Evolutionary conservation across 495 filamentous ascomycete species (phyloP).

Genomic region (Geopyxis carbonaria): DNA sequence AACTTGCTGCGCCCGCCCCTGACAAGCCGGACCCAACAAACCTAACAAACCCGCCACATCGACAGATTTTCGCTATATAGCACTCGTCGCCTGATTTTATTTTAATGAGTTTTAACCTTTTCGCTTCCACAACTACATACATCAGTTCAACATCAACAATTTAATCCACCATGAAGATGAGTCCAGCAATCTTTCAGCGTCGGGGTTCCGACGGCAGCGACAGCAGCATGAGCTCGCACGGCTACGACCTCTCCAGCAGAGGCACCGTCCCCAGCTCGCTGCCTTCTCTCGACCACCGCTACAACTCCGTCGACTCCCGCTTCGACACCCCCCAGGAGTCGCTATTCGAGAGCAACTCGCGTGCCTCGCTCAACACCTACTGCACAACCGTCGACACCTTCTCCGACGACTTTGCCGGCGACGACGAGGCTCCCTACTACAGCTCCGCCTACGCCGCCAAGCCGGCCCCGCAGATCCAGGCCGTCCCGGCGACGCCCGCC

Average conservation of each 20-base stretch:
- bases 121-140: too few relatives aligned
- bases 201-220: slow-evolving; percentile 16
- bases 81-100: too few relatives aligned
- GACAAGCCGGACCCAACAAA: too few relatives aligned
- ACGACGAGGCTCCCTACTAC: slow-evolving; percentile 37
- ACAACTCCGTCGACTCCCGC: slow-evolving; percentile 18
- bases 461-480: slow-evolving; percentile 29
- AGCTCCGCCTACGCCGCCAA: slow-evolving; percentile 32
- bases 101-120: too few relatives aligned
- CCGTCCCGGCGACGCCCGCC: slow-evolving; percentile 52
- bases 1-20: too few relatives aligned
- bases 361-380: slow-evolving; percentile 61
- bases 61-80: too few relatives aligned
- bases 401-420: slow-evolving; percentile 48
- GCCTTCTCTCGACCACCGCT: slow-evolving; percentile 23
- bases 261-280: slow-evolving; percentile 22
- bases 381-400: slow-evolving; percentile 53
- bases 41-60: too few relatives aligned
- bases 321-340: slow-evolving; percentile 17
- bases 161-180: slow-evolving; percentile 14
- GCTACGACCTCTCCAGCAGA: slow-evolving; percentile 12
- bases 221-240: slow-evolving; percentile 18
- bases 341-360: slow-evolving; percentile 28
- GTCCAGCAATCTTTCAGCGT: slow-evolving; percentile 15
- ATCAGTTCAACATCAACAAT: too few relatives aligned